Evolutionary conservation across 2,329 filamentous ascomycete species (phyloP).

Genomic region (Gnomoniopsis sp.): DNA sequence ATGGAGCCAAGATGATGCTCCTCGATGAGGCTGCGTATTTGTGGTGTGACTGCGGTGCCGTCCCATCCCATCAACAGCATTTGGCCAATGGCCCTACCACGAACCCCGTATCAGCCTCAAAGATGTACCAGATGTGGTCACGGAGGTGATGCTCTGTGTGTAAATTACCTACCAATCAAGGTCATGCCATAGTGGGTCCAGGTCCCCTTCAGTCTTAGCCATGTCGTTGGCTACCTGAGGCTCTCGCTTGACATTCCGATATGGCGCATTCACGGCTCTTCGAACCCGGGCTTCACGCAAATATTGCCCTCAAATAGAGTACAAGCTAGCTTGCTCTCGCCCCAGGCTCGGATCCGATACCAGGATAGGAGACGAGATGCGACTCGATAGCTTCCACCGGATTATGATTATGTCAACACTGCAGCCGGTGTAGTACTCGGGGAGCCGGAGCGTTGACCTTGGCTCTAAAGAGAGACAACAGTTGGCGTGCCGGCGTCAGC

Average conservation of each 20-base stretch:
- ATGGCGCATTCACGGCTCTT: not conserved
- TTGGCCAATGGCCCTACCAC: constrained; percentile 67
- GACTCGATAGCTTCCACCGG: not conserved
- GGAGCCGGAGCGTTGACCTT: not conserved
- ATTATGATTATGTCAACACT: not conserved
- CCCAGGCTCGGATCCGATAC: too few relatives aligned
- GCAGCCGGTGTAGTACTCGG: not conserved
- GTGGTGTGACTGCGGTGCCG: constrained; percentile 77
- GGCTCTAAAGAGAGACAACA: not conserved
- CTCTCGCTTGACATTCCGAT: constrained; percentile 1
- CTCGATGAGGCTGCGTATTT: constrained; percentile 77
- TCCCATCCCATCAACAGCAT: constrained; percentile 84
- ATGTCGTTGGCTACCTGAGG: constrained; percentile 23
- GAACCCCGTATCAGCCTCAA: constrained; percentile 30
- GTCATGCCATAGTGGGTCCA: constrained; percentile 69
- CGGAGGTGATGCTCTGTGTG: constrained; percentile 2
- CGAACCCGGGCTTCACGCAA: not conserved
- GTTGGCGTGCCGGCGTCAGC: not conserved
- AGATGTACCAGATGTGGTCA: not conserved
- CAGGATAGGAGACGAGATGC: not conserved
- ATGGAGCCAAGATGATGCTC: constrained; percentile 87
- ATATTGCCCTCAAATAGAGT: not conserved
- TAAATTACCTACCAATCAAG: constrained; percentile 63
- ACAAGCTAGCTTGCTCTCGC: not conserved
- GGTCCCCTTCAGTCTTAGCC: constrained; percentile 41